Evolutionary conservation across 768 basidiomycete species (phyloP).

Genomic region (Imleria badia): DNA sequence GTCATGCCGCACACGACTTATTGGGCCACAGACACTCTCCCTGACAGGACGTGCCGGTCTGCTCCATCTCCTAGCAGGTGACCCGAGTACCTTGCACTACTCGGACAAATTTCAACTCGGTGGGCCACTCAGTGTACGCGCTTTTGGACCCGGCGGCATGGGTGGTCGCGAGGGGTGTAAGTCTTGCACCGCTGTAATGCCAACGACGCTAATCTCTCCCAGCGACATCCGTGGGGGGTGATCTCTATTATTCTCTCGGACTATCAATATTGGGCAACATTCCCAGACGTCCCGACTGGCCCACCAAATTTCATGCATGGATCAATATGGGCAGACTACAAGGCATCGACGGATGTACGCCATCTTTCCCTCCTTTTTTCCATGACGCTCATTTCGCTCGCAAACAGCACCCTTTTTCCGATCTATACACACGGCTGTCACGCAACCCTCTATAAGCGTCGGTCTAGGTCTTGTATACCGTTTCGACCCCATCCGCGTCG

Average conservation of each 20-base stretch:
- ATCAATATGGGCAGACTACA: constrained; percentile 80
- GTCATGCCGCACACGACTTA: not conserved
- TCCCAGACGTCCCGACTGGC: constrained; percentile 77
- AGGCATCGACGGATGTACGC: constrained; percentile 54
- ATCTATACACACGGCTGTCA: constrained; percentile 18
- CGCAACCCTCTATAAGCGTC: constrained; percentile 63
- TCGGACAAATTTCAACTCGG: constrained; percentile 92
- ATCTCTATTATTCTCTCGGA: constrained; percentile 77
- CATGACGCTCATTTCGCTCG: not conserved
- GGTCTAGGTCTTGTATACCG: constrained; percentile 83
- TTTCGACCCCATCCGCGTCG: constrained; percentile 81
- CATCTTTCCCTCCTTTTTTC: not conserved
- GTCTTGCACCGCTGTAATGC: constrained; percentile 18
- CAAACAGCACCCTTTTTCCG: constrained; percentile 7
- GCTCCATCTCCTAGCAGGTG: constrained; percentile 58
- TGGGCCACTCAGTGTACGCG: constrained; percentile 82
- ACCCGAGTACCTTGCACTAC: constrained; percentile 47
- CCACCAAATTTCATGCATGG: constrained; percentile 77
- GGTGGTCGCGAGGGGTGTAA: constrained; percentile 75
- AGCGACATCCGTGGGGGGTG: constrained; percentile 88
- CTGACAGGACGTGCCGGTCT: constrained; percentile 71
- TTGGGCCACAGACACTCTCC: constrained; percentile 60
- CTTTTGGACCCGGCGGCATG: constrained; percentile 72
- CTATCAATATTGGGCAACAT: constrained; percentile 73
- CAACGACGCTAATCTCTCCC: not conserved